These are phyloP conservation scores for Meyerozyma athensensis DNA, from an alignment of 1,139 yeast species.

Conservation along the genomic window DNA sequence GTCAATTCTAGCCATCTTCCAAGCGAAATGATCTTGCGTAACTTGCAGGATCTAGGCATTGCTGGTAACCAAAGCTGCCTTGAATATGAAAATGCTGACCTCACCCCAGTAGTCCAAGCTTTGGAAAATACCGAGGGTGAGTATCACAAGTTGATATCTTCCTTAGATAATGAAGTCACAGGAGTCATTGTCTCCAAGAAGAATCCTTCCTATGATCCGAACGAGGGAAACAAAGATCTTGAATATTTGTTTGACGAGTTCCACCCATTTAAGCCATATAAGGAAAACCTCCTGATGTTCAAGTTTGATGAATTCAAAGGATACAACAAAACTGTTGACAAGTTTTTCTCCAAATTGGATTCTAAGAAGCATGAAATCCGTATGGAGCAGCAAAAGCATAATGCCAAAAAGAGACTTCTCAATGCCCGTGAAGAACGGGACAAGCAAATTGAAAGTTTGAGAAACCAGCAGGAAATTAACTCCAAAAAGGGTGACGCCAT, in stretches of 20 bases:
- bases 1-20: conserved; percentile 70
- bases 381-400: conserved; percentile 70
- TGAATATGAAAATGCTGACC: conserved; percentile 23
- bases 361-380: conserved; percentile 70
- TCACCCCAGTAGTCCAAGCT: conserved; percentile 33
- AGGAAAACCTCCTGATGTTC: conserved; percentile 28
- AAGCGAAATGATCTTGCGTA: conserved; percentile 67
- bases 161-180: conserved; percentile 22
- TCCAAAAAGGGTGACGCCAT: conserved; percentile 70
- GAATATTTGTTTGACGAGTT: conserved; percentile 71
- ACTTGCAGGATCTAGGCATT: conserved; percentile 43
- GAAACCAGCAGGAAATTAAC: conserved; percentile 60
- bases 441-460: conserved; percentile 63
- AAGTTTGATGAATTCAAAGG: conserved; percentile 45
- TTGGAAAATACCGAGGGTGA: conserved; percentile 47
- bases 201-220: conserved; percentile 45
- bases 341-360: conserved; percentile 79
- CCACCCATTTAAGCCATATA: conserved; percentile 72
- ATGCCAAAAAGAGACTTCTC: conserved; percentile 69
- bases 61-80: conserved; percentile 40
- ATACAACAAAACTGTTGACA: conserved; percentile 77
- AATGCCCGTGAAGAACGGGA: conserved; percentile 72
- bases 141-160: conserved; percentile 21
- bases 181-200: conserved; percentile 69
- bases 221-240: conserved; percentile 30